Evolutionary conservation across 768 basidiomycete species (phyloP).

Genomic region (Podaxis sp.): DNA sequence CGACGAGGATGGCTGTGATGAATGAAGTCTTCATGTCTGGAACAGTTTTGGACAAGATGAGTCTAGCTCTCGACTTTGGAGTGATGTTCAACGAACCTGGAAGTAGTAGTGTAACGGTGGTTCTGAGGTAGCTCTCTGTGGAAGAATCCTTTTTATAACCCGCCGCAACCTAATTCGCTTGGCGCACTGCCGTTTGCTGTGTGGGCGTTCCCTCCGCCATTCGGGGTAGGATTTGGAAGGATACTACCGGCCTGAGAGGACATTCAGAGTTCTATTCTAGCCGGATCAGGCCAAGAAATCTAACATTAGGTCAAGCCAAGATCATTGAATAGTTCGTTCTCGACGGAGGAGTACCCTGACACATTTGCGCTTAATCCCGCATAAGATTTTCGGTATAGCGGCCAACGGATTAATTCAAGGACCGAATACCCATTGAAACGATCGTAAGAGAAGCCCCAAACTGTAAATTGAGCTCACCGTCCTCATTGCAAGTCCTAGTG

Average conservation of each 20-base stretch:
- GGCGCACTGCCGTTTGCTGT: neutral
- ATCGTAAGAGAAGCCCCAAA: too few species aligned
- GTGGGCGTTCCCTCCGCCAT: neutral
- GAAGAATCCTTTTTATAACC: too few species aligned
- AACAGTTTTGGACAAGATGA: neutral
- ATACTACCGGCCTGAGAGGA: neutral
- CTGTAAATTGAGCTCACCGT: too few species aligned
- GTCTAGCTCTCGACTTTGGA: neutral
- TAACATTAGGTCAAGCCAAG: too few species aligned
- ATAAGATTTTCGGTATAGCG: too few species aligned
- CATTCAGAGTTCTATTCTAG: neutral
- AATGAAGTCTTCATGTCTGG: neutral
- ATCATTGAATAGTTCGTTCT: too few species aligned
- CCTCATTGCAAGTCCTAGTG: too few species aligned
- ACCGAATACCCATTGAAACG: too few species aligned
- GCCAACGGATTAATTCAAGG: too few species aligned
- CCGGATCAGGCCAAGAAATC: constrained; percentile 1
- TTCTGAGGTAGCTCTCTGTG: neutral
- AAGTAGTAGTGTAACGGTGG: neutral
- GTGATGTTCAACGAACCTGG: neutral
- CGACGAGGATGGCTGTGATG: neutral
- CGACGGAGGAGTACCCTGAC: too few species aligned
- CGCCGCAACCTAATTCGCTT: too few species aligned
- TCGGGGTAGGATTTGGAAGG: neutral
- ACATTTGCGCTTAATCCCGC: too few species aligned